Conservation (phyloP, 148 eudicot genomes). For the Camellia lanceoleosa region DNA sequence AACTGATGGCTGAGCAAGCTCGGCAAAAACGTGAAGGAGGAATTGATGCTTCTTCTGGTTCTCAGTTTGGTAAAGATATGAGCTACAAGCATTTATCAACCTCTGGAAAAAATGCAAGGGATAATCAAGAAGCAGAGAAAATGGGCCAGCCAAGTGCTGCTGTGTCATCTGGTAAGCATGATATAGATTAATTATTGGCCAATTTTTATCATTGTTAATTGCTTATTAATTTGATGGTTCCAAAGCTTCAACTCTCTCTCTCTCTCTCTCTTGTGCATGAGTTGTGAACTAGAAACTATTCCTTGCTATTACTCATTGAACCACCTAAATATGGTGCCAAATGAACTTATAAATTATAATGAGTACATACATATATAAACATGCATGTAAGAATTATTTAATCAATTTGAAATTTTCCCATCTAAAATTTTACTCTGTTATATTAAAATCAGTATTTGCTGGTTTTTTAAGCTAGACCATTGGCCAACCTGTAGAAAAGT, state of each 20-base stretch:
- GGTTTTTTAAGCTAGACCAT: too few relatives aligned
- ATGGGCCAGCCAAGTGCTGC: conserved; percentile 38
- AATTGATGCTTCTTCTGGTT: conserved; percentile 44
- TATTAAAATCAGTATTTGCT: too few relatives aligned
- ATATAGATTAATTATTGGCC: neutral
- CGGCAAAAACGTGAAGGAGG: conserved; percentile 89
- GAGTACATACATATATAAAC: neutral
- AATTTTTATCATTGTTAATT: too few relatives aligned
- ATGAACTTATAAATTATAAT: neutral
- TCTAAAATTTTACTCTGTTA: too few relatives aligned
- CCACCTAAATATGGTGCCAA: neutral
- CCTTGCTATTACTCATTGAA: neutral
- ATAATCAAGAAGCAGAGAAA: conserved; percentile 55
- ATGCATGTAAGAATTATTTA: neutral
- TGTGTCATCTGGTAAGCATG: conserved; percentile 50
- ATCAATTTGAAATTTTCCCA: too few relatives aligned
- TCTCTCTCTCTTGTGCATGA: neutral
- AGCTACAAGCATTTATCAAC: conserved; percentile 38
- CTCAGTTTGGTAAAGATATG: conserved; percentile 56
- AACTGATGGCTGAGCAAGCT: conserved; percentile 80
- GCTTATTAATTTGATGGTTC: too few relatives aligned
- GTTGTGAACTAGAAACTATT: neutral
- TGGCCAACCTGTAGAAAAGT: too few relatives aligned
- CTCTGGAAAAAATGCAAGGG: conserved; percentile 40
- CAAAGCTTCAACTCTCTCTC: too few relatives aligned